phyloP scores from a whole-genome alignment of 352 stramenopile genomes.

The Plasmopara viticola region DNA sequence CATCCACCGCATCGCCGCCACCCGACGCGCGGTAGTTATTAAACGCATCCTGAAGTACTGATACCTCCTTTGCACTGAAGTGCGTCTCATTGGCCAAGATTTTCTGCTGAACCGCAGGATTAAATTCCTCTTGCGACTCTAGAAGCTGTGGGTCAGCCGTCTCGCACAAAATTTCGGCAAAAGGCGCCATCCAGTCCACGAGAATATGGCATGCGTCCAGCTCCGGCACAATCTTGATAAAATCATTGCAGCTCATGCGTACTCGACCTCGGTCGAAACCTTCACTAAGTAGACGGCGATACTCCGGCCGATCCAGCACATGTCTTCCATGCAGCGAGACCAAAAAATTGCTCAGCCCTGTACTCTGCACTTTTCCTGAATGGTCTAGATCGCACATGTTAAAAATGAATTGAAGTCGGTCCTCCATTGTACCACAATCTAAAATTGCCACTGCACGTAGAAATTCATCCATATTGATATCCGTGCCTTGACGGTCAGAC shows the following conservation, averaged over 20 bases:
- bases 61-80: slow-evolving; percentile 74
- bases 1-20: slow-evolving; percentile 62
- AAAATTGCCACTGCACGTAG: slow-evolving; percentile 73
- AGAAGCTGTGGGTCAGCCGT: slow-evolving; percentile 68
- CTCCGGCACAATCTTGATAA: slow-evolving; percentile 53
- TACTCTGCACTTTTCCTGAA: slow-evolving; percentile 80
- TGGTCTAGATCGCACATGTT: slow-evolving; percentile 87
- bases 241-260: slow-evolving; percentile 67
- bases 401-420: slow-evolving; percentile 77
- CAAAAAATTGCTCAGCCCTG: slow-evolving; percentile 79
- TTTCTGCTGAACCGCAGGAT: slow-evolving; percentile 83
- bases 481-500: slow-evolving; percentile 69
- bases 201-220: slow-evolving; percentile 51
- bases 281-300: slow-evolving; percentile 68
- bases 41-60: slow-evolving; percentile 77
- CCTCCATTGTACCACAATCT: slow-evolving; percentile 59
- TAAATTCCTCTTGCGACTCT: slow-evolving; percentile 85
- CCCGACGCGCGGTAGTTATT: slow-evolving; percentile 72
- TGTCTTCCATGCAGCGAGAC: slow-evolving; percentile 73
- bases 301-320: slow-evolving; percentile 67
- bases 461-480: slow-evolving; percentile 89
- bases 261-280: slow-evolving; percentile 77
- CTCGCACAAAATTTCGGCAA: slow-evolving; percentile 83
- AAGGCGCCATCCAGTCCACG: slow-evolving; percentile 78
- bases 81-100: slow-evolving; percentile 80